Evolutionary conservation across 345 rosid species (phyloP).

Genomic region (Aquilaria yunnanensis): DNA sequence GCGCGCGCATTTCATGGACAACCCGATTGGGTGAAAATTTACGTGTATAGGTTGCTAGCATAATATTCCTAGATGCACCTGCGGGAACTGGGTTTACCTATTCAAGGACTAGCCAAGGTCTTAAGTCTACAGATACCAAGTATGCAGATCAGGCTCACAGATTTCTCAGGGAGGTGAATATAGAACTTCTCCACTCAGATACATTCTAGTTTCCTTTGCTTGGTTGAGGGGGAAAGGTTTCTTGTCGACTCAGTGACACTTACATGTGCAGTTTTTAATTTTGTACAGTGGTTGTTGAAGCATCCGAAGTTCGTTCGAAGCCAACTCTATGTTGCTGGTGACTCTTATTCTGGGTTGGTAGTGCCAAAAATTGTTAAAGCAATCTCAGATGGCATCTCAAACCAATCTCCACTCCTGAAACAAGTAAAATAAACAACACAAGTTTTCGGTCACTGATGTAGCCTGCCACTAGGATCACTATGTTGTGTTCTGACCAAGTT

Average conservation of each 20-base stretch:
- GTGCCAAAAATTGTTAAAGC: conserved; percentile 9
- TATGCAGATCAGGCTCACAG: neutral
- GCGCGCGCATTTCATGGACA: neutral
- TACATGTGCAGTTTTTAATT: neutral
- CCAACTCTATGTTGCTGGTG: conserved; percentile 13
- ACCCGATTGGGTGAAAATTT: neutral
- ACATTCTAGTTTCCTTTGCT: neutral
- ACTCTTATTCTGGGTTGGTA: conserved; percentile 13
- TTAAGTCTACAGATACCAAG: conserved; percentile 7
- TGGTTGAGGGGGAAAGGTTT: too few species aligned
- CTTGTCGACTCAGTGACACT: neutral
- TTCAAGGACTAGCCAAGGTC: conserved; percentile 8
- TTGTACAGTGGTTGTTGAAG: conserved; percentile 15
- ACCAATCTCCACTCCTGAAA: too few species aligned
- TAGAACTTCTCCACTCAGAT: too few species aligned
- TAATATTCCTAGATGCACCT: conserved; percentile 20
- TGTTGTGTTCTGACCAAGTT: neutral
- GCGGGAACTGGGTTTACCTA: conserved; percentile 20
- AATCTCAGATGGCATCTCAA: conserved; percentile 13
- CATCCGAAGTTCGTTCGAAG: conserved; percentile 10
- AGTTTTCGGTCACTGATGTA: neutral
- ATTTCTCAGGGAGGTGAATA: conserved; percentile 14
- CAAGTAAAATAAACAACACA: neutral
- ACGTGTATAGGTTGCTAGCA: conserved; percentile 9
- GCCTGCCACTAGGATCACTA: neutral